Conservation (phyloP, 139 green algal genomes). For the Volvox africanus region DNA sequence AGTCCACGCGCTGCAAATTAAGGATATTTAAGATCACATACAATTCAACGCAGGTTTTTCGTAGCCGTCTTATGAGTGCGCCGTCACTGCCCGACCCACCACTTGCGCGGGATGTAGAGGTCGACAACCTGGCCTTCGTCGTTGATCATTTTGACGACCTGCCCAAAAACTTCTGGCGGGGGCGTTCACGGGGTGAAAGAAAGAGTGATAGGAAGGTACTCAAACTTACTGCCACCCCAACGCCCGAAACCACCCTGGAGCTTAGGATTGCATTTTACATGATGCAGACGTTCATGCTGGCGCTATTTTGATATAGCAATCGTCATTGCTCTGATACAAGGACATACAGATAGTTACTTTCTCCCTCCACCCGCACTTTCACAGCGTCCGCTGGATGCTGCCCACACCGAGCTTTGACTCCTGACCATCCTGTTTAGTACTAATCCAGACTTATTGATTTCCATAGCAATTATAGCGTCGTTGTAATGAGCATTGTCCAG, state of each 20-base stretch:
- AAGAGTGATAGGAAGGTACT: not conserved
- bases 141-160: slow-evolving; percentile 89
- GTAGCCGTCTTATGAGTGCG: not conserved
- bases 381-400: too few species aligned
- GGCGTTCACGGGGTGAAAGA: not conserved
- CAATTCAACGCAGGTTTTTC: not conserved
- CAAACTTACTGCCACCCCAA: not conserved
- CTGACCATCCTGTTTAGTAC: too few species aligned
- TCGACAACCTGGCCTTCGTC: slow-evolving; percentile 95
- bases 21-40: not conserved
- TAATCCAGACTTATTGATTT: too few species aligned
- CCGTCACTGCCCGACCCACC: slow-evolving; percentile 73
- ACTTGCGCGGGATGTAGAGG: slow-evolving; percentile 99
- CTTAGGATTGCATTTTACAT: not conserved
- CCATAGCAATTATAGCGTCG: too few species aligned
- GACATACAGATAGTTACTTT: too few species aligned
- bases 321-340: too few species aligned
- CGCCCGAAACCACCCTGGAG: not conserved
- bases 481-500: too few species aligned
- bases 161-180: not conserved
- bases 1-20: slow-evolving; percentile 92
- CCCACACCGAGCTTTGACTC: too few species aligned
- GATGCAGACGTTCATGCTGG: not conserved
- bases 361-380: too few species aligned
- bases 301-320: too few species aligned